Conservation (phyloP, 768 basidiomycete genomes). For the Podaxis rugospora region DNA sequence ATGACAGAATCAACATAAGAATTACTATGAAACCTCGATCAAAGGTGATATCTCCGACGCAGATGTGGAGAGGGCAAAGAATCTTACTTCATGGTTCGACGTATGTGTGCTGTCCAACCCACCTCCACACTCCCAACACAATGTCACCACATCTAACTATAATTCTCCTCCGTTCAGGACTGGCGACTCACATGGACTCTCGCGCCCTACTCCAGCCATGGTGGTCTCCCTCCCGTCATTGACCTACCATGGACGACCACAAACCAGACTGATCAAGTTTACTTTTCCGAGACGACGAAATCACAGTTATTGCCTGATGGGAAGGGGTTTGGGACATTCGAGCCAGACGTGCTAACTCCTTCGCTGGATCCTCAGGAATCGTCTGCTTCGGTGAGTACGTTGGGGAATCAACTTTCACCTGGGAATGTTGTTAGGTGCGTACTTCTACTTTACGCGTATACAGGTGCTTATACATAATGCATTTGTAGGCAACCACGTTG, state of each 20-base stretch:
- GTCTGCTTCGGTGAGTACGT: slow-evolving; percentile 5
- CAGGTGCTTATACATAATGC: background rate
- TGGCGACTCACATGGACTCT: slow-evolving; percentile 34
- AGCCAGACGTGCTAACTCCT: slow-evolving; percentile 19
- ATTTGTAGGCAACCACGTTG: slow-evolving; percentile 29
- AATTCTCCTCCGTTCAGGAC: slow-evolving; percentile 19
- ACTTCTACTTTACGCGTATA: slow-evolving; percentile 12
- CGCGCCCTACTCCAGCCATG: slow-evolving; percentile 30
- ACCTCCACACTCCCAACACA: background rate
- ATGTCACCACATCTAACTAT: background rate
- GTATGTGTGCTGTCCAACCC: background rate
- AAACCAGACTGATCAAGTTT: slow-evolving; percentile 22
- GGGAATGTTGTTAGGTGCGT: slow-evolving; percentile 15
- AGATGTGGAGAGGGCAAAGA: slow-evolving; percentile 28
- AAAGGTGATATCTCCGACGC: slow-evolving; percentile 27
- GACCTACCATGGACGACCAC: slow-evolving; percentile 22
- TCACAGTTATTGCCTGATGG: slow-evolving; percentile 31
- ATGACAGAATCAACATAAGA: slow-evolving; percentile 27
- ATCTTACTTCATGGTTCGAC: slow-evolving; percentile 21
- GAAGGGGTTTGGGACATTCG: slow-evolving; percentile 34
- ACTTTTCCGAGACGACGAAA: slow-evolving; percentile 31
- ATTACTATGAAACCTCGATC: slow-evolving; percentile 31
- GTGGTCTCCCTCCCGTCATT: slow-evolving; percentile 28
- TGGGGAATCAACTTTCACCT: background rate
- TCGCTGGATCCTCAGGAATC: slow-evolving; percentile 9